Evolutionary conservation across 2,329 filamentous ascomycete genomes (phyloP).

Genomic region (Calonectria ilicicola): DNA sequence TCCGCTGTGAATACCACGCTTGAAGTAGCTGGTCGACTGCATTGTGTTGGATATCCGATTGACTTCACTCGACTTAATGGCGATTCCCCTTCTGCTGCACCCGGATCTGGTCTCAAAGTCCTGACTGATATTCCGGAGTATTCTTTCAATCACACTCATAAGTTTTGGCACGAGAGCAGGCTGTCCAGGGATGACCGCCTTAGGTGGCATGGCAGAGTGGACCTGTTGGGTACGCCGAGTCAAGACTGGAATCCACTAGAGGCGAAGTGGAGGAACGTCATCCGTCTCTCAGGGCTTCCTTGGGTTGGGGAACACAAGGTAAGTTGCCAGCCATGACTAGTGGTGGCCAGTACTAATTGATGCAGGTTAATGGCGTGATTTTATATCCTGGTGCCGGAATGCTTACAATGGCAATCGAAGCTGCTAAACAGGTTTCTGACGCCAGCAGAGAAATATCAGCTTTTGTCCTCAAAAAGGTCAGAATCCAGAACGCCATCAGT

Average conservation of each 20-base stretch:
- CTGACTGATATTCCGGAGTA: conserved; percentile 8
- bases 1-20: not conserved
- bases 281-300: not conserved
- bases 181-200: not conserved
- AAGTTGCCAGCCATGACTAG: not conserved
- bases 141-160: not conserved
- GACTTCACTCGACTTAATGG: not conserved
- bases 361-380: not conserved
- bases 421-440: not conserved
- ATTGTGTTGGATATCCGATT: not conserved
- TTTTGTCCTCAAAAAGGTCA: not conserved
- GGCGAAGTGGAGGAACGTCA: not conserved
- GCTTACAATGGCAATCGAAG: conserved; percentile 13
- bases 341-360: not conserved
- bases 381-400: conserved; percentile 1
- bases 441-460: not conserved
- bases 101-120: not conserved
- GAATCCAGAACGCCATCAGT: not conserved
- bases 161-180: not conserved
- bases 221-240: not conserved
- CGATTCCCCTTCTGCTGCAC: not conserved
- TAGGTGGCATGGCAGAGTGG: not conserved
- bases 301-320: conserved; percentile 11
- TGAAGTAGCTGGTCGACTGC: not conserved
- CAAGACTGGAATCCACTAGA: not conserved